Conservation (phyloP, 192 early-diverging fungal species). For the Lobosporangium transversale region DNA sequence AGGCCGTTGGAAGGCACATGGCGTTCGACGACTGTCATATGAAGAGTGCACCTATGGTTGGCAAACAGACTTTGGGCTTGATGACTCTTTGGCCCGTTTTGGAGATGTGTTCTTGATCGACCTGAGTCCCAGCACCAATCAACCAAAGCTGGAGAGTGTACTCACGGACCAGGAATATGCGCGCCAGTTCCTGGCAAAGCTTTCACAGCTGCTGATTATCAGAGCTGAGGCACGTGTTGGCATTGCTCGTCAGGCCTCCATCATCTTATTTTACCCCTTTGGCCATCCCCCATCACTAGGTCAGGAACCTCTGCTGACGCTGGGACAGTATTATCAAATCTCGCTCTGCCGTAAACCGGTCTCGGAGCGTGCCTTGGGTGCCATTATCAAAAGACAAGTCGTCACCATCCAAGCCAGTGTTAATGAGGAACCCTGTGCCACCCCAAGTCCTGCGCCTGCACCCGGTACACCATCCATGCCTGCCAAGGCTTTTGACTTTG, state of each 20-base stretch:
- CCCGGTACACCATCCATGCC: neutral
- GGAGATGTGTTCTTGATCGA: slow-evolving; percentile 51
- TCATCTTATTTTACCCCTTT: slow-evolving; percentile 47
- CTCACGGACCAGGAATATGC: slow-evolving; percentile 45
- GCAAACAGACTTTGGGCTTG: slow-evolving; percentile 20
- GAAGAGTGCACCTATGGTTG: slow-evolving; percentile 37
- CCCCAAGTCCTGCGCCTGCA: neutral
- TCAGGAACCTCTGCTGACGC: slow-evolving; percentile 37
- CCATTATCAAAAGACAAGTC: slow-evolving; percentile 46
- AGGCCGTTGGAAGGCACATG: slow-evolving; percentile 26
- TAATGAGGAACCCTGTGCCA: neutral
- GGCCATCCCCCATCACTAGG: slow-evolving; percentile 48
- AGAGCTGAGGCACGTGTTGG: slow-evolving; percentile 32
- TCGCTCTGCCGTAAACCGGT: slow-evolving; percentile 50
- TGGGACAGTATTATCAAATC: slow-evolving; percentile 41
- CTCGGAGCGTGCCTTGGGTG: slow-evolving; percentile 38
- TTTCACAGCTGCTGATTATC: slow-evolving; percentile 21
- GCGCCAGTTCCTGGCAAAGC: slow-evolving; percentile 22
- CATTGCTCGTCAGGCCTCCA: slow-evolving; percentile 34
- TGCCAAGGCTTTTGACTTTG: neutral
- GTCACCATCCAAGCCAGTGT: slow-evolving; percentile 27
- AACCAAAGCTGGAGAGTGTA: slow-evolving; percentile 4
- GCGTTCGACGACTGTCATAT: slow-evolving; percentile 22
- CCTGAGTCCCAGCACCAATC: slow-evolving; percentile 38
- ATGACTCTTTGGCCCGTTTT: slow-evolving; percentile 19